Conservation (phyloP, 202 grass and related monocot species). For the Panicum virgatum region DNA sequence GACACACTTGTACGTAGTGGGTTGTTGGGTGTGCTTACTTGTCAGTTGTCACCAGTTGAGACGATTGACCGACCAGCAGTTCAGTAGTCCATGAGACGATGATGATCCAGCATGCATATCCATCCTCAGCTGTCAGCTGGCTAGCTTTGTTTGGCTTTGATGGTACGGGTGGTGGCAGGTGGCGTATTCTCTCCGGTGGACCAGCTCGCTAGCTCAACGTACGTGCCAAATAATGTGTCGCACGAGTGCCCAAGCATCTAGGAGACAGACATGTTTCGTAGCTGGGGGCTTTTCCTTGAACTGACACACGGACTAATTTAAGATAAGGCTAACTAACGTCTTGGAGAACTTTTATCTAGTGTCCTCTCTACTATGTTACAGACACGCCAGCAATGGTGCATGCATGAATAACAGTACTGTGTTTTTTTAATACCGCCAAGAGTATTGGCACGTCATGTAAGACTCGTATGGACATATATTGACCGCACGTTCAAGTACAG, state of each 20-base stretch:
- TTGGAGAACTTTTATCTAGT: not conserved
- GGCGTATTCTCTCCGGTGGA: not conserved
- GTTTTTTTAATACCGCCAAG: too few relatives aligned
- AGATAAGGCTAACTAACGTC: not conserved
- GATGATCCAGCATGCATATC: constrained; percentile 2
- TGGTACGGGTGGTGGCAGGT: not conserved
- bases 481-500: too few relatives aligned
- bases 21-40: constrained; percentile 42
- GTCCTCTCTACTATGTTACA: not conserved
- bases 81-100: not conserved
- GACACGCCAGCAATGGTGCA: not conserved
- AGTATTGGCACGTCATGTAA: too few relatives aligned
- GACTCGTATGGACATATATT: too few relatives aligned
- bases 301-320: not conserved
- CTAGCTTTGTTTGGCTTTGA: not conserved
- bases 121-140: not conserved
- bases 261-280: constrained; percentile 16
- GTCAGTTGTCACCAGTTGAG: constrained; percentile 5
- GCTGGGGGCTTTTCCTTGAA: not conserved
- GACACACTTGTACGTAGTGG: constrained; percentile 31
- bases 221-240: constrained; percentile 34
- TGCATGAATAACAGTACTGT: not conserved
- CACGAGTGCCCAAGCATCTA: constrained; percentile 29
- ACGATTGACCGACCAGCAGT: not conserved
- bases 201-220: constrained; percentile 5